Evolutionary conservation across 1,284 basidiomycete genomes (phyloP).

Genomic region (Macrocystidia cucumis): DNA sequence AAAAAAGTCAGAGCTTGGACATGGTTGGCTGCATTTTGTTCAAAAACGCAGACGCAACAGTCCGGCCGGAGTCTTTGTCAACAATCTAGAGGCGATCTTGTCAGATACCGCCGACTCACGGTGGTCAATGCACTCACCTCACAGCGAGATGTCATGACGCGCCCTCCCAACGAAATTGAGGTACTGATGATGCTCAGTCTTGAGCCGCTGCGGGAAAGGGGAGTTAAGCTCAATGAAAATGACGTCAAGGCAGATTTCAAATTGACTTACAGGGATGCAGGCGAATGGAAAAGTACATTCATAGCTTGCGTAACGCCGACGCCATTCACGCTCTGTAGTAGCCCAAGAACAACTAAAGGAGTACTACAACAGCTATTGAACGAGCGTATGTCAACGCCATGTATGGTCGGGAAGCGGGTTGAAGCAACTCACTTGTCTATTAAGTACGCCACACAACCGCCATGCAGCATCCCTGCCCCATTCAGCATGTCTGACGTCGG

Average conservation of each 20-base stretch:
- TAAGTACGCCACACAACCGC: slow-evolving; percentile 62
- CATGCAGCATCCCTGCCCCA: slow-evolving; percentile 65
- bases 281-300: slow-evolving; percentile 61
- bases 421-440: slow-evolving; percentile 53
- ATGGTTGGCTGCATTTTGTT: slow-evolving; percentile 59
- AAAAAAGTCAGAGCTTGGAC: slow-evolving; percentile 17
- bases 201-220: slow-evolving; percentile 34
- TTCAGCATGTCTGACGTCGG: slow-evolving; percentile 71
- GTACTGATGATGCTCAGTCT: slow-evolving; percentile 50
- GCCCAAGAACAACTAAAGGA: slow-evolving; percentile 55
- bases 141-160: slow-evolving; percentile 62
- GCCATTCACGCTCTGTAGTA: slow-evolving; percentile 52
- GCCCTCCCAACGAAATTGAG: slow-evolving; percentile 55
- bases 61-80: slow-evolving; percentile 44
- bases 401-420: neutral
- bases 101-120: slow-evolving; percentile 6
- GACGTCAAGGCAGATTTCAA: slow-evolving; percentile 3
- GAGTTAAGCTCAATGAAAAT: slow-evolving; percentile 4
- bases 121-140: slow-evolving; percentile 35
- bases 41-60: slow-evolving; percentile 54
- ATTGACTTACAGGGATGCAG: slow-evolving; percentile 45
- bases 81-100: slow-evolving; percentile 32
- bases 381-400: slow-evolving; percentile 4
- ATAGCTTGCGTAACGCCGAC: slow-evolving; percentile 67
- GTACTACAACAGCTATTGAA: slow-evolving; percentile 49